Evolutionary conservation across 495 filamentous ascomycete genomes (phyloP).

Genomic region (Tetracladium setigerum): DNA sequence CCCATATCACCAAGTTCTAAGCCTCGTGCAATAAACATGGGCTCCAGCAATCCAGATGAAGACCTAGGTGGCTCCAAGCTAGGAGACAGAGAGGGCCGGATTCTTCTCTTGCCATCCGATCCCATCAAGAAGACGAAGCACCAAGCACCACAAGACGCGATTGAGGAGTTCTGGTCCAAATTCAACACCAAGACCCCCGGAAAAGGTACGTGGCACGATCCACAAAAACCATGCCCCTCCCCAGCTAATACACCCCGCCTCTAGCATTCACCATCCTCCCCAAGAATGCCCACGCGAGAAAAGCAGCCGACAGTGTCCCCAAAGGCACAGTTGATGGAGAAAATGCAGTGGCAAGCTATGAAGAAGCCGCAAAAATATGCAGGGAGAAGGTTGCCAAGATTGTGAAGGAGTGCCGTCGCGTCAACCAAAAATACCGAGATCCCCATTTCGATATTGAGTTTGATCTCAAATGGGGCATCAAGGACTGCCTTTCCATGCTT

Average conservation of each 20-base stretch:
- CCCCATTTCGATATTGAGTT: conserved; percentile 81
- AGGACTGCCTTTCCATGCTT: conserved; percentile 58
- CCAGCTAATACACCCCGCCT: neutral
- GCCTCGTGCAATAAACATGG: no score
- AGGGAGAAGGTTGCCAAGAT: conserved; percentile 71
- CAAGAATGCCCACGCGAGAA: conserved; percentile 61
- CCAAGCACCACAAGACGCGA: conserved; percentile 56
- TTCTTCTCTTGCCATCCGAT: conserved; percentile 2
- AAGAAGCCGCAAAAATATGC: conserved; percentile 65
- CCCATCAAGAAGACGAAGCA: conserved; percentile 36
- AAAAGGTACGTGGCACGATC: conserved; percentile 28
- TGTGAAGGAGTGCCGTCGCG: conserved; percentile 67
- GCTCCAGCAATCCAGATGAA: no score
- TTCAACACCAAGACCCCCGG: conserved; percentile 60
- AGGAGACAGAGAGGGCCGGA: neutral
- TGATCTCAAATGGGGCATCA: conserved; percentile 56
- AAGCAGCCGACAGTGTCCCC: conserved; percentile 39
- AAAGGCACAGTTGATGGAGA: conserved; percentile 45
- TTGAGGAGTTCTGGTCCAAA: conserved; percentile 73
- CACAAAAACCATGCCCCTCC: neutral
- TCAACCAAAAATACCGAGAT: conserved; percentile 89
- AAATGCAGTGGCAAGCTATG: conserved; percentile 47
- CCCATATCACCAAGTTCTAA: no score
- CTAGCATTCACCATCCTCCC: conserved; percentile 65
- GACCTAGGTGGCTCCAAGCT: no score